phyloP scores from a whole-genome alignment of 495 filamentous ascomycete species.

The Lepraria neglecta region DNA sequence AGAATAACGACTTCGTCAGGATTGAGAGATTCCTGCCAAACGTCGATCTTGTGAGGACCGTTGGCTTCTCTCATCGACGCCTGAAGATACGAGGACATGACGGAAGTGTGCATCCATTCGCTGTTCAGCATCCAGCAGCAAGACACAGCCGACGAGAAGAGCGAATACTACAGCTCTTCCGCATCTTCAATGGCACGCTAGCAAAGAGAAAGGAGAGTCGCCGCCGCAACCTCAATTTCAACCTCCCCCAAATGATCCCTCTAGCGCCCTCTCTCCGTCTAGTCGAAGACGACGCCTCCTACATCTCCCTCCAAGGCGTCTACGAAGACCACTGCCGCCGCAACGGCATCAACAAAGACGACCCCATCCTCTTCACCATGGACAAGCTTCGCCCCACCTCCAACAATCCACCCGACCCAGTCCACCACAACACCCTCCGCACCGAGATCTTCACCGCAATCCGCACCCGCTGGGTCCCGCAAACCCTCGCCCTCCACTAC shows the following conservation, averaged over 20 bases:
- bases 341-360: slow-evolving; percentile 82
- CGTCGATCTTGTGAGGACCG: slow-evolving; percentile 82
- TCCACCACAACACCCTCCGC: slow-evolving; percentile 57
- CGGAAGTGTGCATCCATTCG: slow-evolving; percentile 89
- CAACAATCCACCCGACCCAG: slow-evolving; percentile 44
- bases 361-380: slow-evolving; percentile 90
- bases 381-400: slow-evolving; percentile 73
- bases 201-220: slow-evolving; percentile 89
- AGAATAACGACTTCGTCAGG: slow-evolving; percentile 94
- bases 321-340: slow-evolving; percentile 93
- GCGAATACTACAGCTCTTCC: slow-evolving; percentile 91
- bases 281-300: slow-evolving; percentile 89
- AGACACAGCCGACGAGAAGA: slow-evolving; percentile 90
- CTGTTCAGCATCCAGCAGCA: slow-evolving; percentile 89
- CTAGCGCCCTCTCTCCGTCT: slow-evolving; percentile 87
- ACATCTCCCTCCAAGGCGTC: slow-evolving; percentile 86
- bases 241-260: slow-evolving; percentile 89
- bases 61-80: slow-evolving; percentile 82
- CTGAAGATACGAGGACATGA: slow-evolving; percentile 97
- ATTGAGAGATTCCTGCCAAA: slow-evolving; percentile 95
- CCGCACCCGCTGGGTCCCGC: slow-evolving; percentile 82
- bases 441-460: slow-evolving; percentile 87
- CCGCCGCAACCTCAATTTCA: slow-evolving; percentile 89
- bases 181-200: slow-evolving; percentile 88
- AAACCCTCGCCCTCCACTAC: slow-evolving; percentile 73